Percentiles rank a stretch among this genome's conserved stretches.
Conservation (phyloP, 2,329 filamentous ascomycete species). For the Xylariaceae sp. region DNA sequence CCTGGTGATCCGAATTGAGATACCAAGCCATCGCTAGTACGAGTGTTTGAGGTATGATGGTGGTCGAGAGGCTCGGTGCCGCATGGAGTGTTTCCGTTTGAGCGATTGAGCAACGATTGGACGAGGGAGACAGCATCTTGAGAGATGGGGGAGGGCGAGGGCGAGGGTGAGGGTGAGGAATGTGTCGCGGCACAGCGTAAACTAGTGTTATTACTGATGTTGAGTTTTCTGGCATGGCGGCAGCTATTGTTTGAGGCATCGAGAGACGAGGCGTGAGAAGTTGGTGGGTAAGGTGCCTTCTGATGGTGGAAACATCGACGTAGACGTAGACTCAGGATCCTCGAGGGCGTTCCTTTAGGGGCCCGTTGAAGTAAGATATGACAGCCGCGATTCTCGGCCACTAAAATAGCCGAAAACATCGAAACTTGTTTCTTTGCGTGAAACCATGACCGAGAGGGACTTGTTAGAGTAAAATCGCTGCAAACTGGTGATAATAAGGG, state of each 20-base stretch:
- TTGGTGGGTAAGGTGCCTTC: background rate
- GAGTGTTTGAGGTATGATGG: background rate
- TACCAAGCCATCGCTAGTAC: background rate
- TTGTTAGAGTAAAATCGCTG: background rate
- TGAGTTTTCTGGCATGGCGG: background rate
- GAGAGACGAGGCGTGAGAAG: background rate
- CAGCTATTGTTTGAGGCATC: background rate
- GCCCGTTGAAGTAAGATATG: conserved; percentile 33
- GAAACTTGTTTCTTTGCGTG: background rate
- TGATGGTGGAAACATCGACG: conserved; percentile 28
- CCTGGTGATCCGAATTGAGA: background rate
- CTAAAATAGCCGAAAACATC: conserved; percentile 33
- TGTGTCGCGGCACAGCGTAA: conserved; percentile 20
- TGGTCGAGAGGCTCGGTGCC: background rate
- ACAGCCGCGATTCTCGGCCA: conserved; percentile 34
- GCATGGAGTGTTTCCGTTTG: background rate
- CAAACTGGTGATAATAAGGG: background rate
- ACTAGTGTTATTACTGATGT: background rate
- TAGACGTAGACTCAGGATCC: conserved; percentile 35
- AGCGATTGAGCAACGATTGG: conserved; percentile 17
- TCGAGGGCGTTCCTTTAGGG: conserved; percentile 38
- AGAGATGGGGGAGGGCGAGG: conserved; percentile 6
- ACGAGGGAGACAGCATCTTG: conserved; percentile 23
- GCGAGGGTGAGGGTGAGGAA: background rate
- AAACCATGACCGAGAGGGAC: background rate